Percentiles rank a stretch among this genome's conserved stretches.
Conservation (phyloP, 176 grass and related monocot species). For the Aegilops bicornis region DNA sequence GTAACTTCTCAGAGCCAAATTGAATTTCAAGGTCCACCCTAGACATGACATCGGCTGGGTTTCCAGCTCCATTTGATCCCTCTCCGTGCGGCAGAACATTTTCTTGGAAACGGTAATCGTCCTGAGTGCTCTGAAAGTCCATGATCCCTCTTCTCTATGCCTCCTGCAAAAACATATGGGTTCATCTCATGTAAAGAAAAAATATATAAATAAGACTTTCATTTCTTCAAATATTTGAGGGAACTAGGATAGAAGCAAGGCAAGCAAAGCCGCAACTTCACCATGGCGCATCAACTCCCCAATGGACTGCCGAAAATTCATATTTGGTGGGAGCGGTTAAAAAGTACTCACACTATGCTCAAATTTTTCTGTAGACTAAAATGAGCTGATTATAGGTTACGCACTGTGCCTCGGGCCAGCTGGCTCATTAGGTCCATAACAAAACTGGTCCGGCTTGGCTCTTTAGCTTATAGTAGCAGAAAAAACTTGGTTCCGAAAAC, state of each 20-base stretch:
- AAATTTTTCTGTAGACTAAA: not conserved
- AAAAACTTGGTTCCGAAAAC: too few species aligned
- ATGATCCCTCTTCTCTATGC: not conserved
- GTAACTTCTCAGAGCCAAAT: conserved; percentile 53
- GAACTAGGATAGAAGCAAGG: not conserved
- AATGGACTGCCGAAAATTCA: too few species aligned
- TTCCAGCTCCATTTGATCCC: not conserved
- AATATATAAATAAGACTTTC: not conserved
- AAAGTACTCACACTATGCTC: not conserved
- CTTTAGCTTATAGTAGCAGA: not conserved
- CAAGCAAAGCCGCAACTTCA: not conserved
- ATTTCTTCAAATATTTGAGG: not conserved
- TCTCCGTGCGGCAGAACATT: not conserved
- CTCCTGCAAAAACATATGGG: not conserved
- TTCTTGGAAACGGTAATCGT: not conserved
- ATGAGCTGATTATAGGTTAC: not conserved
- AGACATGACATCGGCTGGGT: conserved; percentile 17
- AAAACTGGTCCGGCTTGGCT: not conserved
- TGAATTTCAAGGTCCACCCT: conserved; percentile 38
- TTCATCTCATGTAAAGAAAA: not conserved
- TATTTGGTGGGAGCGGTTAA: too few species aligned
- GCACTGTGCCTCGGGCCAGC: not conserved
- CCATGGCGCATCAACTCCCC: not conserved
- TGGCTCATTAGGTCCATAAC: not conserved
- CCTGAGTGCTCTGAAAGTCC: not conserved